Evolutionary conservation across 257 asterid genomes (phyloP).

Genomic region (Solanum pimpinellifolium): DNA sequence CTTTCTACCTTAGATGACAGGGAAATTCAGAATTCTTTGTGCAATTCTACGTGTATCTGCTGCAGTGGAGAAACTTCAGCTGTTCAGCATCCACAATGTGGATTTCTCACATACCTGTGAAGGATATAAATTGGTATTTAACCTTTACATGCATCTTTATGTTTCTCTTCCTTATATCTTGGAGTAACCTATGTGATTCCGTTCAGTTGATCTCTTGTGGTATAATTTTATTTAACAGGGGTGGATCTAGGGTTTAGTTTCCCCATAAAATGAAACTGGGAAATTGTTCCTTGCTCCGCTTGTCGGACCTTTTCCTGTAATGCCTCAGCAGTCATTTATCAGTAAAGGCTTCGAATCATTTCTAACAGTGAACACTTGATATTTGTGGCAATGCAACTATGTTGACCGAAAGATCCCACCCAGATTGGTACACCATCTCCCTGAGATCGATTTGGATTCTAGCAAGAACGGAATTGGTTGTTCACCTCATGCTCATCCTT

Average conservation of each 20-base stretch:
- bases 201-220: background rate
- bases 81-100: conserved; percentile 14
- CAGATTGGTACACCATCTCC: no score
- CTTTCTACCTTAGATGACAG: conserved; percentile 23
- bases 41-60: conserved; percentile 50
- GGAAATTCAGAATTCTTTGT: conserved; percentile 55
- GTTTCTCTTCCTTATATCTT: background rate
- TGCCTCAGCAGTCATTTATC: background rate
- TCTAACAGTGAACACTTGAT: no score
- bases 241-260: background rate
- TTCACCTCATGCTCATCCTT: no score
- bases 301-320: background rate
- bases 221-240: background rate
- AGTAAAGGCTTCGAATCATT: no score
- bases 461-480: no score
- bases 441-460: no score
- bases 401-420: no score
- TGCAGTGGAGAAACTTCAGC: conserved; percentile 30
- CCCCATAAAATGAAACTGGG: background rate
- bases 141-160: background rate
- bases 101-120: conserved; percentile 30
- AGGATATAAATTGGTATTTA: conserved; percentile 51
- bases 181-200: background rate
- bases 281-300: background rate
- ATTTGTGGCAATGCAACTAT: no score